A percentile compares a stretch with the other conserved stretches of the same genome.
Conservation (phyloP, 2,329 filamentous ascomycete species). For the Arthrobotrys sinensis region DNA sequence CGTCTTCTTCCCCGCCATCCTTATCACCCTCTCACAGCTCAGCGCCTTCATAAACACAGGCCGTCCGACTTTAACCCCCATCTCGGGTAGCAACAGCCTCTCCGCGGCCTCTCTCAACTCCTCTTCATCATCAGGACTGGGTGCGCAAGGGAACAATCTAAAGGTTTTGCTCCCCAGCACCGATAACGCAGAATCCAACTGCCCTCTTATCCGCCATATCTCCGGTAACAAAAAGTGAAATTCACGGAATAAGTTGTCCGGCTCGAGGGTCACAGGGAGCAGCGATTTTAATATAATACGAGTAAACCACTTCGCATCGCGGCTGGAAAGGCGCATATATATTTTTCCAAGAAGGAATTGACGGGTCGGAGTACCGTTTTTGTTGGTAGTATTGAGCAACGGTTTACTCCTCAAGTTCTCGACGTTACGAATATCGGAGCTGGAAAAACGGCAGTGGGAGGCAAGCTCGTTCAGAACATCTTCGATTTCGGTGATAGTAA, state of each 20-base stretch:
- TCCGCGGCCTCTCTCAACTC: conserved; percentile 34
- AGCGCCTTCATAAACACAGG: conserved; percentile 63
- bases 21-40: conserved; percentile 44
- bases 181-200: conserved; percentile 61
- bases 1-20: conserved; percentile 36
- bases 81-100: conserved; percentile 61
- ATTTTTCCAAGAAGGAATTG: conserved; percentile 59
- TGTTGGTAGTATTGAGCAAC: not conserved
- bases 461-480: conserved; percentile 62
- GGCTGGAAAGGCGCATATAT: conserved; percentile 61
- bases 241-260: conserved; percentile 50
- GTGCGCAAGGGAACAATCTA: conserved; percentile 53
- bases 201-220: conserved; percentile 61
- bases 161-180: conserved; percentile 52
- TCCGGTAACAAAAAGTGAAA: conserved; percentile 64
- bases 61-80: conserved; percentile 63
- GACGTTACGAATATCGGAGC: conserved; percentile 40
- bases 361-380: conserved; percentile 28
- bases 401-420: not conserved
- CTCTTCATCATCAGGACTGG: conserved; percentile 37
- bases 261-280: conserved; percentile 57
- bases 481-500: conserved; percentile 63
- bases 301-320: conserved; percentile 64
- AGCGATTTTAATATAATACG: conserved; percentile 62
- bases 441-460: conserved; percentile 62